Evolutionary conservation across 108 stramenopile species (phyloP), one percentile per base, ranked within the genome.

Genomic region (Seminavis robusta): DNA sequence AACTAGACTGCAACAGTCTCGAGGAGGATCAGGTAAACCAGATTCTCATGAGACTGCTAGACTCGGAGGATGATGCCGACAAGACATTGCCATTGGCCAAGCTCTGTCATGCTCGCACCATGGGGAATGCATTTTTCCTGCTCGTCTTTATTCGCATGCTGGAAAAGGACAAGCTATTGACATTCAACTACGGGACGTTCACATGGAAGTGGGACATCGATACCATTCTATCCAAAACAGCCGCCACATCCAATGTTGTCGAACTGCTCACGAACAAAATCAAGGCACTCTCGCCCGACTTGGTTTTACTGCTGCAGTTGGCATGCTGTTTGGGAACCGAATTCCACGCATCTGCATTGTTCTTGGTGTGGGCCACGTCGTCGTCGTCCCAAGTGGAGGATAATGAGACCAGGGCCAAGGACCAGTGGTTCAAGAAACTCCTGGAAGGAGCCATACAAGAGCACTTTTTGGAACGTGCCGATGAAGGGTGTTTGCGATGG

Each of bases 81-180:
- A n/a, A n/a, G n/a, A n/a, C n/a, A n/a, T n/a, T n/a, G n/a, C n/a
- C n/a, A n/a, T 27, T 58, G 25, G 57, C 57, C n/a, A n/a, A n/a
- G n/a, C n/a, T n/a, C n/a, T n/a, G n/a, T n/a, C n/a, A n/a, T n/a
- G 10, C n/a, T 0, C 64, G 65, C 52, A 76, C 74, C 3, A 21
- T 34, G 15, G 67, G 74, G 17, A 76, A 76, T 54, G 45, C 69
- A 7, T 71, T 61, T 27, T 68, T 58, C 29, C 8, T 69, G 31
- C 29, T 71, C 11, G 37, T 41, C 26, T 76, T 47, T 32, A 29
- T 76, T 9, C 13, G 26, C 2, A 33, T 45, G 31, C 50, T 76
- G 0, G 4, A 42, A 17, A 26, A 51, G 2, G 51, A 60, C 19
- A 7, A 50, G 11, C 20, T 58, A 25, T 31, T 76, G 4, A 25